Percentiles rank a stretch among this genome's conserved stretches.
These are phyloP conservation scores for Russula sp. DNA, from an alignment of 768 basidiomycete species.

Conservation along the genomic window DNA sequence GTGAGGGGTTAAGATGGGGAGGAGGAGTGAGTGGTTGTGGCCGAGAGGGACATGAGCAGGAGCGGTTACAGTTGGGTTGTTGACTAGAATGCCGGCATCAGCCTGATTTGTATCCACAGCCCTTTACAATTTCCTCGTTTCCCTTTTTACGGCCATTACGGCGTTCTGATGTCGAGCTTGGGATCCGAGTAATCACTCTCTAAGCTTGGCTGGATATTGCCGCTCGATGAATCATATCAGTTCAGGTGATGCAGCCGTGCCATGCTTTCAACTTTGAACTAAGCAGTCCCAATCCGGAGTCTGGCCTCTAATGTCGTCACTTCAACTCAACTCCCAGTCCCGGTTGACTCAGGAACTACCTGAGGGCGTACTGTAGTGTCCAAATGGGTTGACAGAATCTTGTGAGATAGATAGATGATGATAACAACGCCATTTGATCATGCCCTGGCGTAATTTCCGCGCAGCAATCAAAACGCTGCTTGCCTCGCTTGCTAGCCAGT, in stretches of 20 bases:
- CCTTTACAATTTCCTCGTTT: neutral
- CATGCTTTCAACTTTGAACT: too few relatives aligned
- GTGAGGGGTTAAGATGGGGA: neutral
- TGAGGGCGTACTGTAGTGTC: too few relatives aligned
- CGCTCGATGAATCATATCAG: neutral
- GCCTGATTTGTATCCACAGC: constrained; percentile 7
- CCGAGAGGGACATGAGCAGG: constrained; percentile 5
- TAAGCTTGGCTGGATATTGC: neutral
- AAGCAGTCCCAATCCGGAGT: neutral
- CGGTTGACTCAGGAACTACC: too few relatives aligned
- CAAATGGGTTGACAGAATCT: too few relatives aligned
- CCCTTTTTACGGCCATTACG: neutral
- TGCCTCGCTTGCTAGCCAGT: too few relatives aligned
- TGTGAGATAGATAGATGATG: too few relatives aligned
- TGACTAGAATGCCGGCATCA: constrained; percentile 16
- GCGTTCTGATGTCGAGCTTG: neutral
- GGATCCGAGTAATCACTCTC: neutral
- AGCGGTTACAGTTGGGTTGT: neutral
- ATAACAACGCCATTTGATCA: too few relatives aligned
- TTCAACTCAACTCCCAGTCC: neutral
- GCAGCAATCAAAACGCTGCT: too few relatives aligned
- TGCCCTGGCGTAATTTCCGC: too few relatives aligned
- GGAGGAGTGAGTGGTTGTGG: neutral
- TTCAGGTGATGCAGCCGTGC: neutral
- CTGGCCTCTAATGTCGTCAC: too few relatives aligned